Evolutionary conservation across 2,329 filamentous ascomycete genomes (phyloP).

Genomic region (Microsporum canis): DNA sequence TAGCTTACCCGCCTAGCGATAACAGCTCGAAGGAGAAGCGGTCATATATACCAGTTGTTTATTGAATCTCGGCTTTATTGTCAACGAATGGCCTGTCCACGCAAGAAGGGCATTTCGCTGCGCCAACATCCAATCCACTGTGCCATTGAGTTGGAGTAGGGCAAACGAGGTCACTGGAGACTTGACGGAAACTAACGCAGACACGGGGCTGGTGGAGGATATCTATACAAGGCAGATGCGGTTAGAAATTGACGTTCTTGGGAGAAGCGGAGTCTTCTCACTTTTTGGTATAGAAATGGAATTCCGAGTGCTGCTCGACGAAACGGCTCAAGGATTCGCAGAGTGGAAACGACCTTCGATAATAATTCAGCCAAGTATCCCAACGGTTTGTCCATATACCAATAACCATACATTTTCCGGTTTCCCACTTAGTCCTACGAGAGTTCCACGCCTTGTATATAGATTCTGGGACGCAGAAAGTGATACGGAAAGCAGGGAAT

Average conservation of each 20-base stretch:
- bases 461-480: slow-evolving; percentile 88
- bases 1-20: slow-evolving; percentile 20
- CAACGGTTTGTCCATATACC: background rate
- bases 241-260: background rate
- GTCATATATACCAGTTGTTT: slow-evolving; percentile 46
- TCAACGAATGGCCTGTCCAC: slow-evolving; percentile 85
- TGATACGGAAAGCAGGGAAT: slow-evolving; percentile 85
- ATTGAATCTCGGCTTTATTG: slow-evolving; percentile 63
- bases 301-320: slow-evolving; percentile 69
- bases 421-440: slow-evolving; percentile 82
- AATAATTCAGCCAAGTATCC: slow-evolving; percentile 1
- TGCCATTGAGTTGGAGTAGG: slow-evolving; percentile 80
- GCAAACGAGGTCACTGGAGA: slow-evolving; percentile 77
- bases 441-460: slow-evolving; percentile 80
- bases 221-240: slow-evolving; percentile 40
- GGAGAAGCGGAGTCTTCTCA: slow-evolving; percentile 15
- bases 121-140: slow-evolving; percentile 86
- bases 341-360: slow-evolving; percentile 67
- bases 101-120: slow-evolving; percentile 83
- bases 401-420: slow-evolving; percentile 61
- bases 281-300: slow-evolving; percentile 83
- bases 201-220: slow-evolving; percentile 76
- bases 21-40: background rate
- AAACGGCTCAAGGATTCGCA: slow-evolving; percentile 77
- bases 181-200: slow-evolving; percentile 77